A percentile compares a stretch with the other conserved stretches of the same genome.
Evolutionary conservation across 495 filamentous ascomycete species (phyloP).

Genomic region (Aspergillus sparsus): DNA sequence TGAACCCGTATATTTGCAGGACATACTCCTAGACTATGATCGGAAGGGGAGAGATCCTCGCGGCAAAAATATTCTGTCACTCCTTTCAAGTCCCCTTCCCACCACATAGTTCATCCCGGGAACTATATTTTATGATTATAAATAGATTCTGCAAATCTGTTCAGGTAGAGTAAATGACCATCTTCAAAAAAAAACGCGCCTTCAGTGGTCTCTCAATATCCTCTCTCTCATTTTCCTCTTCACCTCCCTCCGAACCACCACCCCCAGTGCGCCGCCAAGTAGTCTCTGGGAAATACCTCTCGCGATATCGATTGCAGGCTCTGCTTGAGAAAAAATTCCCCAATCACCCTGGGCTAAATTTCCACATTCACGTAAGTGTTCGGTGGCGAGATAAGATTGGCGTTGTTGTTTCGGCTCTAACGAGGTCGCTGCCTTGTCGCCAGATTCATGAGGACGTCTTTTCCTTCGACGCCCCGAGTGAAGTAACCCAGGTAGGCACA

Average conservation of each 20-base stretch:
- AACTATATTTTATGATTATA: constrained; percentile 1
- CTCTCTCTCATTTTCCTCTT: constrained; percentile 11
- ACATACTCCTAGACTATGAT: not conserved
- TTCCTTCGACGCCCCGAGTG: constrained; percentile 36
- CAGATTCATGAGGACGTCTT: constrained; percentile 38
- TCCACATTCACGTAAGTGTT: constrained; percentile 30
- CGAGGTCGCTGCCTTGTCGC: not conserved
- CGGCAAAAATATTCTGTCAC: constrained; percentile 1
- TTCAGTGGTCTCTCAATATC: not conserved
- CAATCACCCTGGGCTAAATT: constrained; percentile 31
- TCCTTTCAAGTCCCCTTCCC: not conserved
- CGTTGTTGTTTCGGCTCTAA: not conserved
- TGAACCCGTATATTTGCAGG: constrained; percentile 9
- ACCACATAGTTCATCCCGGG: not conserved
- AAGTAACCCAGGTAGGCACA: constrained; percentile 31
- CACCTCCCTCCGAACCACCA: not conserved
- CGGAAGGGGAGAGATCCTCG: constrained; percentile 5
- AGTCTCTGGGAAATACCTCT: constrained; percentile 30
- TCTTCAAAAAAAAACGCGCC: constrained; percentile 7
- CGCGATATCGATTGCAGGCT: constrained; percentile 30
- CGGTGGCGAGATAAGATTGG: not conserved
- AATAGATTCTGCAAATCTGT: not conserved
- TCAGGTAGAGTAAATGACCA: constrained; percentile 4
- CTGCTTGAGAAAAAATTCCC: constrained; percentile 39
- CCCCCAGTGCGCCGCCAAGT: constrained; percentile 17